Evolutionary conservation across 441 rosid genomes (phyloP).

Genomic region (Euphorbia neoarborescens): DNA sequence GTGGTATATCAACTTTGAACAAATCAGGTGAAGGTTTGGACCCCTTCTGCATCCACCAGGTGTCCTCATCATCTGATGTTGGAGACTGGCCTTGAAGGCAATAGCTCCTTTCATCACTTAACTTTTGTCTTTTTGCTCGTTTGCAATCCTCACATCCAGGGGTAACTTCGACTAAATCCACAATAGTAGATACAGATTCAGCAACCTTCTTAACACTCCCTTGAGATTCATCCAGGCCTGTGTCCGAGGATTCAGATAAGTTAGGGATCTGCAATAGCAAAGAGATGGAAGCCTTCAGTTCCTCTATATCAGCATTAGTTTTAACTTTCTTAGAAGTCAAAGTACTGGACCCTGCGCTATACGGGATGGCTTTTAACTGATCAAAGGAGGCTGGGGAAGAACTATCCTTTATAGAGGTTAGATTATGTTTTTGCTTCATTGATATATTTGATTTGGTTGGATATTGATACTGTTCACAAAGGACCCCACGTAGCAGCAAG

Average conservation of each 20-base stretch:
- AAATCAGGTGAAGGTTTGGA: slow-evolving; percentile 40
- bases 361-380: slow-evolving; percentile 41
- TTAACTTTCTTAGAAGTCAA: slow-evolving; percentile 39
- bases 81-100: slow-evolving; percentile 61
- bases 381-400: slow-evolving; percentile 37
- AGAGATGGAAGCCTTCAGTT: slow-evolving; percentile 67
- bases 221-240: slow-evolving; percentile 57
- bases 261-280: slow-evolving; percentile 66
- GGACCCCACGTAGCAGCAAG: slow-evolving; percentile 55
- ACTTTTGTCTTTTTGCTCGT: slow-evolving; percentile 68
- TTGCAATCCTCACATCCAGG: slow-evolving; percentile 92
- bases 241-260: slow-evolving; percentile 37
- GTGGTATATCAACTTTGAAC: slow-evolving; percentile 57
- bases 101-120: slow-evolving; percentile 65
- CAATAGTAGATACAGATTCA: slow-evolving; percentile 48
- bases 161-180: slow-evolving; percentile 51
- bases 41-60: slow-evolving; percentile 92
- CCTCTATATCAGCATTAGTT: slow-evolving; percentile 40
- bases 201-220: slow-evolving; percentile 58
- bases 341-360: slow-evolving; percentile 12
- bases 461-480: slow-evolving; percentile 29
- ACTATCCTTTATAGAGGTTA: slow-evolving; percentile 30
- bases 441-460: slow-evolving; percentile 26
- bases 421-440: slow-evolving; percentile 38
- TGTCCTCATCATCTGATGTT: slow-evolving; percentile 80